Evolutionary conservation across 768 basidiomycete species (phyloP).

Genomic region (Mycena filopes): DNA sequence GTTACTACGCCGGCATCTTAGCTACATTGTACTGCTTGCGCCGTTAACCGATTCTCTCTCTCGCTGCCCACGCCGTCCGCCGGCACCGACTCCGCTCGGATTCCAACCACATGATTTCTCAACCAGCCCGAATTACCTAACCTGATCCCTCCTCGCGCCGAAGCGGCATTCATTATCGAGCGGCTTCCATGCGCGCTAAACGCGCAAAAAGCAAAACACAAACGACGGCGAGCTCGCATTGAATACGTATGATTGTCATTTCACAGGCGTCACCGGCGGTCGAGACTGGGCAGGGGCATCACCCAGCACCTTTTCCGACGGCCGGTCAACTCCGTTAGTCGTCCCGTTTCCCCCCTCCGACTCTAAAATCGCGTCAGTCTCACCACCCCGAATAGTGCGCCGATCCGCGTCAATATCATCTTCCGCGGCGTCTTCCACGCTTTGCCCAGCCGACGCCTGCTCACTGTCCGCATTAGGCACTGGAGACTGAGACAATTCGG

Average conservation of each 20-base stretch:
- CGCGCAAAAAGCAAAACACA: not conserved
- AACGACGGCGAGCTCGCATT: conserved; percentile 19
- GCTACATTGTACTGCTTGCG: too few species aligned
- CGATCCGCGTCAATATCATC: conserved; percentile 53
- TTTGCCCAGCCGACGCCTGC: conserved; percentile 10
- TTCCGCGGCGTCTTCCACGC: conserved; percentile 32
- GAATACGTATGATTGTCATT: conserved; percentile 28
- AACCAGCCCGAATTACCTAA: too few species aligned
- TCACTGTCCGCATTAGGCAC: conserved; percentile 26
- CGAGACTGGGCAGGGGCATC: conserved; percentile 23
- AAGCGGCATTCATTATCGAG: not conserved
- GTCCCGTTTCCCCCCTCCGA: conserved; percentile 8
- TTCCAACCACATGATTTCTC: too few species aligned
- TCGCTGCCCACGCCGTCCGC: too few species aligned
- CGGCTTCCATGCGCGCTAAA: not conserved
- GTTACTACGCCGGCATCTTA: too few species aligned
- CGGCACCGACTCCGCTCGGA: too few species aligned
- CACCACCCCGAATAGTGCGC: conserved; percentile 56
- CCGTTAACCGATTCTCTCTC: too few species aligned
- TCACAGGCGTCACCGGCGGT: conserved; percentile 29
- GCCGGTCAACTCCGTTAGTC: conserved; percentile 26
- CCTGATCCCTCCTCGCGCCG: too few species aligned
- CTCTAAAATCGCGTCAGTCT: conserved; percentile 38
- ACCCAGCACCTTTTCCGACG: conserved; percentile 28
- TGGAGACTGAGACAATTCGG: not conserved